Conservation (phyloP, 2,329 filamentous ascomycete genomes). For the Trichophyton schoenleinii region DNA sequence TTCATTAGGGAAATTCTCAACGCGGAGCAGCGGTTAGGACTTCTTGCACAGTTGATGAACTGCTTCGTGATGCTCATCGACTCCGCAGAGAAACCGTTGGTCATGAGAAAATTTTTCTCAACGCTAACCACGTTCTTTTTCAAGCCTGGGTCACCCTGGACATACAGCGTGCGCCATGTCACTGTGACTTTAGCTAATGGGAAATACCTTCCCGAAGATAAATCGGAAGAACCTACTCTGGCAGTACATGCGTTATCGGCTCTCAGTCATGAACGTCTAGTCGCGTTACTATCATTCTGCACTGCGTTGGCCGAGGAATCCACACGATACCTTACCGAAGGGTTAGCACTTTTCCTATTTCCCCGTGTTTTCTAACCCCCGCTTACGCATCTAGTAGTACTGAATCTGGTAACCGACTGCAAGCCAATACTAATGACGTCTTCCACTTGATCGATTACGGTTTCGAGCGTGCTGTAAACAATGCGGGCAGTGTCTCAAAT, state of each 20-base stretch:
- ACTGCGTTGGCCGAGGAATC: slow-evolving; percentile 31
- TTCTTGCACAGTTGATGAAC: slow-evolving; percentile 31
- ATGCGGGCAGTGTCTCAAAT: slow-evolving; percentile 12
- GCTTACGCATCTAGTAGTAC: slow-evolving; percentile 8
- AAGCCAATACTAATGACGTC: slow-evolving; percentile 27
- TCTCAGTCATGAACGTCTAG: slow-evolving; percentile 24
- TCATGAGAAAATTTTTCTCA: slow-evolving; percentile 37
- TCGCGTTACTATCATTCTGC: slow-evolving; percentile 28
- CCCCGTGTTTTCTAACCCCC: background rate
- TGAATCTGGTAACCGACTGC: slow-evolving; percentile 14
- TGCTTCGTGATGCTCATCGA: slow-evolving; percentile 32
- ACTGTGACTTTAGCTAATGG: slow-evolving; percentile 29
- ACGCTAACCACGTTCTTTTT: slow-evolving; percentile 34
- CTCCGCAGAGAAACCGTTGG: slow-evolving; percentile 26
- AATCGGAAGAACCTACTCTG: slow-evolving; percentile 22
- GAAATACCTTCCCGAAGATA: slow-evolving; percentile 25
- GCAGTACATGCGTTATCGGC: slow-evolving; percentile 24
- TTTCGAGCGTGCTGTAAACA: slow-evolving; percentile 23
- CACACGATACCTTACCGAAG: slow-evolving; percentile 10
- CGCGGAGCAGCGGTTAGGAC: slow-evolving; percentile 18
- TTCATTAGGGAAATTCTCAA: slow-evolving; percentile 25
- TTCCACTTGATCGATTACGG: slow-evolving; percentile 27
- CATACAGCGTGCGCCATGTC: slow-evolving; percentile 24
- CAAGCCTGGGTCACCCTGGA: slow-evolving; percentile 29
- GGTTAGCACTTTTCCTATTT: slow-evolving; percentile 4